Conservation (phyloP, 176 grass and related monocot genomes). For the Triticum urartu region DNA sequence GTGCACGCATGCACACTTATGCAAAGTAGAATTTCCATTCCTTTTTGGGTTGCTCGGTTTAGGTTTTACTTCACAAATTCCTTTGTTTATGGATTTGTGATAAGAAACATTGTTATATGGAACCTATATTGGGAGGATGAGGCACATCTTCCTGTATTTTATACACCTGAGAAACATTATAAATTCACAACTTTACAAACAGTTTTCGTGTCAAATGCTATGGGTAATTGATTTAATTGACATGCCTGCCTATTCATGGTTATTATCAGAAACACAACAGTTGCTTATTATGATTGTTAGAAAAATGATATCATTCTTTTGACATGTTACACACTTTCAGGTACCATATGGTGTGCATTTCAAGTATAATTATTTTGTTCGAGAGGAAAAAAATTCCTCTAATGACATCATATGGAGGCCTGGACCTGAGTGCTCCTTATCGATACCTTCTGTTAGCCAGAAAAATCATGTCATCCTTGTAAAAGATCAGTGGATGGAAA, state of each 20-base stretch:
- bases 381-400: slow-evolving; percentile 45
- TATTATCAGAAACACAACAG: slow-evolving; percentile 7
- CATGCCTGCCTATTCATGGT: slow-evolving; percentile 20
- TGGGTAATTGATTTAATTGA: not conserved
- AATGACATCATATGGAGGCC: slow-evolving; percentile 72
- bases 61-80: slow-evolving; percentile 4
- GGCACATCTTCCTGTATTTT: not conserved
- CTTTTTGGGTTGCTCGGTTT: not conserved
- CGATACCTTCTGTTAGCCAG: slow-evolving; percentile 58
- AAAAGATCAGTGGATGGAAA: slow-evolving; percentile 80
- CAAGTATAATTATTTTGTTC: slow-evolving; percentile 97
- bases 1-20: not conserved
- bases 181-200: not conserved
- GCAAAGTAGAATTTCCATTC: not conserved
- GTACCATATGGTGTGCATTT: slow-evolving; percentile 90
- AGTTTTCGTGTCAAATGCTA: not conserved
- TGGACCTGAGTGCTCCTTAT: slow-evolving; percentile 78
- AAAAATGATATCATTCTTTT: not conserved
- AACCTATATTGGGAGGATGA: not conserved
- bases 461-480: slow-evolving; percentile 68
- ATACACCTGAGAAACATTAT: slow-evolving; percentile 10
- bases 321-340: slow-evolving; percentile 45
- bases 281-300: not conserved
- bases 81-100: not conserved
- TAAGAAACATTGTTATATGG: not conserved